Evolutionary conservation across 306 rosid species (phyloP).

Genomic region (Datisca glomerata): DNA sequence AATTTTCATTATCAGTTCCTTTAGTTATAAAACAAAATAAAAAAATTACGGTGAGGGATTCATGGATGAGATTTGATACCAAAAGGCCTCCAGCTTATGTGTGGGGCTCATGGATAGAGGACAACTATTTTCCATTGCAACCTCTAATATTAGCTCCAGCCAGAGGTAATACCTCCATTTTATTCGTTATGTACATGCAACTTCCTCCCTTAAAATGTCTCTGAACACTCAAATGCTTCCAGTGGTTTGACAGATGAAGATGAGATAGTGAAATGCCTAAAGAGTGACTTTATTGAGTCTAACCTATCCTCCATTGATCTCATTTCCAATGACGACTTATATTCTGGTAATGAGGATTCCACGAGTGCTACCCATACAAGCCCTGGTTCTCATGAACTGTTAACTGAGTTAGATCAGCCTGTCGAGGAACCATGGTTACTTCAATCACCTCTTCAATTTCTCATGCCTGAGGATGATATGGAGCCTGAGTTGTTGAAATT

Average conservation of each 20-base stretch:
- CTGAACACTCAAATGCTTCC: constrained; percentile 99
- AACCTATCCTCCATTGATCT: constrained; percentile 16
- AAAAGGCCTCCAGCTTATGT: constrained; percentile 25
- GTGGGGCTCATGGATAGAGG: constrained; percentile 56
- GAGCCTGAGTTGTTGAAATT: constrained; percentile 25
- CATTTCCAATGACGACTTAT: constrained; percentile 26
- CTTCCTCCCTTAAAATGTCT: constrained; percentile 41
- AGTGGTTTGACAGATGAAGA: constrained; percentile 94
- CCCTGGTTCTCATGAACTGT: constrained; percentile 22
- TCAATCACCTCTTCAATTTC: constrained; percentile 20
- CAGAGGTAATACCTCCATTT: constrained; percentile 48
- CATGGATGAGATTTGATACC: constrained; percentile 58
- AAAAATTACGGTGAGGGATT: constrained; percentile 53
- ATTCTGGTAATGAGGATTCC: constrained; percentile 23
- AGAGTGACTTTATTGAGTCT: constrained; percentile 32
- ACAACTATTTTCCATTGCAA: constrained; percentile 40
- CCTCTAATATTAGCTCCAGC: constrained; percentile 28
- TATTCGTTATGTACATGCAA: constrained; percentile 17
- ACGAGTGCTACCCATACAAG: constrained; percentile 13
- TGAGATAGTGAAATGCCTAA: constrained; percentile 27
- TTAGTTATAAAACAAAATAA: constrained; percentile 23
- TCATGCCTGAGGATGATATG: constrained; percentile 26
- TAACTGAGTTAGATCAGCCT: constrained; percentile 48
- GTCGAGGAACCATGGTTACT: constrained; percentile 91
- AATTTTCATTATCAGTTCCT: constrained; percentile 72